Percentiles rank a stretch among this genome's conserved stretches.
Evolutionary conservation across 2,329 filamentous ascomycete species (phyloP).

Genomic region (Colletotrichum truncatum): DNA sequence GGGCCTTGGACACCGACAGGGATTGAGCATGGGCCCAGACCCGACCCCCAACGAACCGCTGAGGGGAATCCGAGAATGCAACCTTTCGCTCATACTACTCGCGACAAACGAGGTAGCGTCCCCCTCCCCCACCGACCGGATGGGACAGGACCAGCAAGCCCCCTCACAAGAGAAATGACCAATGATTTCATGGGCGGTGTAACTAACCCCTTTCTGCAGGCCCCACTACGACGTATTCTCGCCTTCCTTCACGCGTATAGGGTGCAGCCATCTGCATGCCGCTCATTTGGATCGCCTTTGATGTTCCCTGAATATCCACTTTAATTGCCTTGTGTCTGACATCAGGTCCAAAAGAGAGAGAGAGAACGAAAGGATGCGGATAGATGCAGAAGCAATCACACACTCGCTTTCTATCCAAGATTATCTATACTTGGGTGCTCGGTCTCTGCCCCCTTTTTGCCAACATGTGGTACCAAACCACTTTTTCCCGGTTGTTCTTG

Average conservation of each 20-base stretch:
- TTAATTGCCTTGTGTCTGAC: not conserved
- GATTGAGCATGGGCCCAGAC: constrained; percentile 8
- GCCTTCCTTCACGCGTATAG: constrained; percentile 2
- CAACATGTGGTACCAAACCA: not conserved
- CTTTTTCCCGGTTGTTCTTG: constrained; percentile 18
- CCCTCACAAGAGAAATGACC: not conserved
- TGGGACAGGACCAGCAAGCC: constrained; percentile 1
- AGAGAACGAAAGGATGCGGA: no score
- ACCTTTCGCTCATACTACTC: not conserved
- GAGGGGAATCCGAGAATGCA: not conserved
- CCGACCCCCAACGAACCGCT: not conserved
- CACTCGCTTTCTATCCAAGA: not conserved
- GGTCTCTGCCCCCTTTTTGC: not conserved
- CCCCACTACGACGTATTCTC: constrained; percentile 11
- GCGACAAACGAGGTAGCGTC: not conserved
- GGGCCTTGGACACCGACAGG: not conserved
- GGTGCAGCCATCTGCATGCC: constrained; percentile 7
- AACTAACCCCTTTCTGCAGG: constrained; percentile 12
- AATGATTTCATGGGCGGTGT: not conserved
- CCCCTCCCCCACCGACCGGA: not conserved
- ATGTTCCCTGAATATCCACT: not conserved
- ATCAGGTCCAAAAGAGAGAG: no score
- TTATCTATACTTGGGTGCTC: not conserved
- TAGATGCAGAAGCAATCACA: not conserved
- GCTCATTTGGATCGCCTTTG: constrained; percentile 19